Conservation (phyloP, 1,284 basidiomycete genomes). For the Sparassis latifolia region DNA sequence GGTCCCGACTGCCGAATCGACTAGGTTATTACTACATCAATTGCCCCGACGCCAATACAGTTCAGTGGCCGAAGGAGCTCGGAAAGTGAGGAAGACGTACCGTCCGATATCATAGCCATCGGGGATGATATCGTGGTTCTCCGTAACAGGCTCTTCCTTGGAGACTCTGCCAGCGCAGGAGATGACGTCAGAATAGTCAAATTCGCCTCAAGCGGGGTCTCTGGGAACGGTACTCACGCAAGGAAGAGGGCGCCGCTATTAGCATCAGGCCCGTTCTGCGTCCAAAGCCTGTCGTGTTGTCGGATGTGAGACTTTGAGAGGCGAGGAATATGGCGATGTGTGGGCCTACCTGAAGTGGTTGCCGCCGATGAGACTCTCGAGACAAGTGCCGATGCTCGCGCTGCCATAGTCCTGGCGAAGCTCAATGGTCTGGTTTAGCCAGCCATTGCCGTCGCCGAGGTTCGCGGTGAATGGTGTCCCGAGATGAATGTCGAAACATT, state of each 20-base stretch:
- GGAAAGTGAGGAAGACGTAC: conserved; percentile 15
- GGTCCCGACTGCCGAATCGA: conserved; percentile 35
- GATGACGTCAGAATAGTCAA: background rate
- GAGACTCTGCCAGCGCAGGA: conserved; percentile 39
- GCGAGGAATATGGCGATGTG: background rate
- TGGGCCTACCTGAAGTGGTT: conserved; percentile 52
- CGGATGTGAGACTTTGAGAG: background rate
- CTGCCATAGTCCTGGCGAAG: conserved; percentile 64
- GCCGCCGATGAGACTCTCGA: conserved; percentile 57
- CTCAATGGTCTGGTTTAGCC: conserved; percentile 55
- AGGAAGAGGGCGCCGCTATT: conserved; percentile 63
- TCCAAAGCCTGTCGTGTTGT: conserved; percentile 48
- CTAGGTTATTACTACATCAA: conserved; percentile 35
- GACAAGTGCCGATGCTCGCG: conserved; percentile 50
- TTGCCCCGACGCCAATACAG: background rate
- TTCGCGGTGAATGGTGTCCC: conserved; percentile 61
- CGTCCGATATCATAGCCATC: conserved; percentile 52
- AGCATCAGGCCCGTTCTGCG: conserved; percentile 60
- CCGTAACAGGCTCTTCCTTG: conserved; percentile 41
- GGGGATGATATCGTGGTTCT: conserved; percentile 44
- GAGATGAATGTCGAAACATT: conserved; percentile 66
- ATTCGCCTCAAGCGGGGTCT: background rate
- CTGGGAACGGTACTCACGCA: conserved; percentile 31
- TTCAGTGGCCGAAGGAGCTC: background rate
- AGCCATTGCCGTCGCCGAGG: conserved; percentile 63